These are phyloP conservation scores for Hanseniaspora nectarophila DNA, from an alignment of 805 yeast species.

Conservation along the genomic window DNA sequence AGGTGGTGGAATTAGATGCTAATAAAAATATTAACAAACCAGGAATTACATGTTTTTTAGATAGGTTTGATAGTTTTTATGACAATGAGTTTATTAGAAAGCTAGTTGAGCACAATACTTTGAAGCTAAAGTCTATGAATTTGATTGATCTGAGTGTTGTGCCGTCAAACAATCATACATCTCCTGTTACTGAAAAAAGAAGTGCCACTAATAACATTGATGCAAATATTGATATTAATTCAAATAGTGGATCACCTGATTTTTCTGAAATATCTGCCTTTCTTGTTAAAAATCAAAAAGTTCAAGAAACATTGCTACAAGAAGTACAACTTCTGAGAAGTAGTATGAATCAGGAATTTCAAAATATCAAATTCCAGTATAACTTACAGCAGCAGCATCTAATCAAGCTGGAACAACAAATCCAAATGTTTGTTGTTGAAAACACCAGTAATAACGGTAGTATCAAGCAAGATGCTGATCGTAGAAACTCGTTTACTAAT, in stretches of 20 bases:
- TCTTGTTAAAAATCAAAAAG: background rate
- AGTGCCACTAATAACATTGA: background rate
- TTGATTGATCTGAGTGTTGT: background rate
- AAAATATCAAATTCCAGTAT: conserved; percentile 13
- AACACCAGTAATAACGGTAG: background rate
- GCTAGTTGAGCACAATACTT: background rate
- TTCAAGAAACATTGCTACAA: background rate
- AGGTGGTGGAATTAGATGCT: background rate
- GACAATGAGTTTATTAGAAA: conserved; percentile 9
- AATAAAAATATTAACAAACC: background rate
- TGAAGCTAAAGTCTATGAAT: background rate
- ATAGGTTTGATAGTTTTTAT: conserved; percentile 10
- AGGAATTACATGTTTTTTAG: conserved; percentile 3
- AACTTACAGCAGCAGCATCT: conserved; percentile 13
- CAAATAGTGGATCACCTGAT: background rate
- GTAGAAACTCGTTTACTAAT: background rate
- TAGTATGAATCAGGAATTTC: conserved; percentile 9
- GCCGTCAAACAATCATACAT: background rate
- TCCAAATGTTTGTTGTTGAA: background rate
- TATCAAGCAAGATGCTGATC: background rate
- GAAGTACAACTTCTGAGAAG: background rate
- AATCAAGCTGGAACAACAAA: conserved; percentile 12
- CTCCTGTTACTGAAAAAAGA: background rate
- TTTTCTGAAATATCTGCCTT: background rate
- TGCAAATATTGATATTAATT: background rate